phyloP scores from a whole-genome alignment of 23 red algal species.

The Chondrus crispus region DNA sequence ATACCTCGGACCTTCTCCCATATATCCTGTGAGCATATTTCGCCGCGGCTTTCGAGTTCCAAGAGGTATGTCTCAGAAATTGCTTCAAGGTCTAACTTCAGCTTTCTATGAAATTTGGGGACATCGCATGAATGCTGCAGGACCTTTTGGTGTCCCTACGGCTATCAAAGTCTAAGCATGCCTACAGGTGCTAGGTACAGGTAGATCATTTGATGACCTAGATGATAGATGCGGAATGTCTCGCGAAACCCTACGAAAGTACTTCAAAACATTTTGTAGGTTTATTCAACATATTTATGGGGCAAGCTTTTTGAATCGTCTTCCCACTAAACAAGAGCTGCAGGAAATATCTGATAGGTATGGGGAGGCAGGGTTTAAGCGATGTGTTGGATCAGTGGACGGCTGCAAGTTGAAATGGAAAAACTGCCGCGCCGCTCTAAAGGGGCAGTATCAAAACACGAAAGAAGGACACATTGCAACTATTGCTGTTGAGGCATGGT shows the following conservation, averaged over 20 bases:
- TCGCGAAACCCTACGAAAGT: background rate
- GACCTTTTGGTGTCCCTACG: background rate
- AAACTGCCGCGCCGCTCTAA: background rate
- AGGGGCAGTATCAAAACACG: slow-evolving; percentile 41
- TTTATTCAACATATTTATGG: background rate
- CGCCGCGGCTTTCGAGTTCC: background rate
- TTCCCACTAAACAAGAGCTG: background rate
- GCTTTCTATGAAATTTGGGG: slow-evolving; percentile 4
- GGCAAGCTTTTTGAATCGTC: slow-evolving; percentile 5
- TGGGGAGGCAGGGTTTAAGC: background rate
- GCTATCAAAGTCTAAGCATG: slow-evolving; percentile 8
- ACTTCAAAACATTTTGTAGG: background rate
- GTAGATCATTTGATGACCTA: slow-evolving; percentile 22
- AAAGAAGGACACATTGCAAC: slow-evolving; percentile 29
- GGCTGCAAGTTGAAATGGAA: slow-evolving; percentile 36
- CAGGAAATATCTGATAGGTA: background rate
- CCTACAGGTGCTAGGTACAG: slow-evolving; percentile 18
- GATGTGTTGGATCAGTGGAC: slow-evolving; percentile 6
- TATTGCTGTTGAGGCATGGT: background rate
- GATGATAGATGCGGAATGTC: slow-evolving; percentile 18
- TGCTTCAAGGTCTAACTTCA: background rate
- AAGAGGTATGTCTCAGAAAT: background rate
- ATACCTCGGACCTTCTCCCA: background rate
- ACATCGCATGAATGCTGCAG: background rate
- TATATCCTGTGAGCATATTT: background rate